These are phyloP conservation scores for Eucalyptus cloeziana DNA, from an alignment of 345 rosid species.

Conservation along the genomic window DNA sequence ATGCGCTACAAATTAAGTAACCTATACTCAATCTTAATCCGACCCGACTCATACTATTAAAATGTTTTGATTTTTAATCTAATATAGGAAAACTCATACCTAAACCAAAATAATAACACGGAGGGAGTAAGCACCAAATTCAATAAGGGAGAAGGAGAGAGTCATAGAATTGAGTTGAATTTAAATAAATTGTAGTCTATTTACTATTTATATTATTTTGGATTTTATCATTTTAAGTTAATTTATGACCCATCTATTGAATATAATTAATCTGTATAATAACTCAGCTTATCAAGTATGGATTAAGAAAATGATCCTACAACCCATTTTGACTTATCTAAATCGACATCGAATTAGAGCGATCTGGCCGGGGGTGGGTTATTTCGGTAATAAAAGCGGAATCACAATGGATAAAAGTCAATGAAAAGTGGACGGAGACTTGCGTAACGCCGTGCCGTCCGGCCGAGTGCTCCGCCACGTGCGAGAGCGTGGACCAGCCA, in stretches of 20 bases:
- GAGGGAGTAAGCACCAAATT: fast-evolving
- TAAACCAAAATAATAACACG: fast-evolving
- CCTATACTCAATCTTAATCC: fast-evolving
- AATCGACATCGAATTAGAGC: neutral
- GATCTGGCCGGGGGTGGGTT: neutral
- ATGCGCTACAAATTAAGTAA: fast-evolving
- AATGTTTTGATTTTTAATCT: too few species aligned
- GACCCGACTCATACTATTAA: fast-evolving
- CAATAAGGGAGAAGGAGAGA: fast-evolving
- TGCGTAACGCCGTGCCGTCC: neutral
- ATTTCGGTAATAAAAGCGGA: neutral
- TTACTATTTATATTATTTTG: too few species aligned
- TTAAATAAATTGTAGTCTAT: neutral
- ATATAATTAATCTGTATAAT: too few species aligned
- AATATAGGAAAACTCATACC: too few species aligned
- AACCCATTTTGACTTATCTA: neutral
- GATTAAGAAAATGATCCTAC: too few species aligned
- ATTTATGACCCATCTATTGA: too few species aligned
- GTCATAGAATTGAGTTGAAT: neutral
- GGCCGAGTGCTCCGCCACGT: neutral
- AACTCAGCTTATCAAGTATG: too few species aligned
- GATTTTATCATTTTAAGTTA: too few species aligned
- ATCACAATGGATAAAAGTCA: neutral
- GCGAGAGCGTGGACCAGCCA: neutral
- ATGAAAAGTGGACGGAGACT: neutral